Evolutionary conservation across 306 rosid genomes (phyloP).

Genomic region (Fragaria vesca): DNA sequence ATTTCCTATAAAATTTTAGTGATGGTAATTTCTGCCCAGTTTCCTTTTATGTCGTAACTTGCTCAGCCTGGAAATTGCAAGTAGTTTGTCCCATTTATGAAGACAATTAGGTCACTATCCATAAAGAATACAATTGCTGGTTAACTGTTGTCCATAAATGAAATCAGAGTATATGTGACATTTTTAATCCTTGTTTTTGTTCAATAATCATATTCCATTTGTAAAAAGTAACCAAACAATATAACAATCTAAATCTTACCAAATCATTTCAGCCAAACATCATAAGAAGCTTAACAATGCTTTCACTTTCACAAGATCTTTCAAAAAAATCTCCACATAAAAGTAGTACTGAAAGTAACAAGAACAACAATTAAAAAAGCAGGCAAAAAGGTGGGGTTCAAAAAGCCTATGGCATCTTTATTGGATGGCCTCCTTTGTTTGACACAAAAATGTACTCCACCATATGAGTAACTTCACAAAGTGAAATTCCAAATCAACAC

Average conservation of each 20-base stretch:
- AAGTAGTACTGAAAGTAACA: not conserved
- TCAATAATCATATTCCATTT: not conserved
- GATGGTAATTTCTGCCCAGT: not conserved
- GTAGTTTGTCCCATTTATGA: constrained; percentile 30
- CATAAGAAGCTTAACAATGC: not conserved
- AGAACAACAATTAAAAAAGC: constrained; percentile 1
- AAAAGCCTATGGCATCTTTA: constrained; percentile 13
- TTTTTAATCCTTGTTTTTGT: not conserved
- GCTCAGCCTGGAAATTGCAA: not conserved
- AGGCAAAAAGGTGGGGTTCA: not conserved
- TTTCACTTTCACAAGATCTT: constrained; percentile 6
- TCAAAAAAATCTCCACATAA: not conserved
- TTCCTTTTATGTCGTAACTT: not conserved
- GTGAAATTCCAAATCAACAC: not conserved
- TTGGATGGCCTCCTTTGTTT: constrained; percentile 2
- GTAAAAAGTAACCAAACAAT: not conserved
- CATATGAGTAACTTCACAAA: not conserved
- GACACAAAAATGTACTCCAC: not conserved
- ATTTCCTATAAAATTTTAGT: not conserved
- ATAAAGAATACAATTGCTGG: constrained; percentile 39
- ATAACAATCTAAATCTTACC: not conserved
- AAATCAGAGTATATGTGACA: not conserved
- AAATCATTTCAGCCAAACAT: constrained; percentile 6
- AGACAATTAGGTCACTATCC: constrained; percentile 22
- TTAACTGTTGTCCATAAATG: not conserved